Evolutionary conservation across 176 grass and related monocot genomes (phyloP).

Genomic region (Ensete glaucum): DNA sequence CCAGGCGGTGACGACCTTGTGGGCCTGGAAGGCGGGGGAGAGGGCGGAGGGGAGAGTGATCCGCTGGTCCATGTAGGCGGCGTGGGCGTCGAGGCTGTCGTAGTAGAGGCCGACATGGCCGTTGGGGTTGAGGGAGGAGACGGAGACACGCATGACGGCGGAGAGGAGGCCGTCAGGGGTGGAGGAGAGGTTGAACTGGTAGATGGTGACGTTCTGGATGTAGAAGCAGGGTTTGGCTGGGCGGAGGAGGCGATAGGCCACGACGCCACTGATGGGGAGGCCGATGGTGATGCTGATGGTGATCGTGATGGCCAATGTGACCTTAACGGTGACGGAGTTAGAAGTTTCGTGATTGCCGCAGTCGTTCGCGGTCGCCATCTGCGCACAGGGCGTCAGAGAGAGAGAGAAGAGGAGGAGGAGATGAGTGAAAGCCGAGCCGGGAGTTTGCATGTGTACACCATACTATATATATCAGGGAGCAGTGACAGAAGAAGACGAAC

Average conservation of each 20-base stretch:
- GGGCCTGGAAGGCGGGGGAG: conserved; percentile 59
- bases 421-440: too few species aligned
- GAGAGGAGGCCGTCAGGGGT: conserved; percentile 29
- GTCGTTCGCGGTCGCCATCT: too few species aligned
- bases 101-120: conserved; percentile 69
- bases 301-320: too few species aligned
- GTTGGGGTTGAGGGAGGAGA: conserved; percentile 83
- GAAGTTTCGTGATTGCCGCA: too few species aligned
- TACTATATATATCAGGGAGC: too few species aligned
- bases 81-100: conserved; percentile 46
- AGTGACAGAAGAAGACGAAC: too few species aligned
- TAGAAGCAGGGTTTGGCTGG: conserved; percentile 72
- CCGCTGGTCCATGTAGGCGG: conserved; percentile 50
- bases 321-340: too few species aligned
- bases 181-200: conserved; percentile 35
- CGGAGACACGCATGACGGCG: conserved; percentile 51
- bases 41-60: conserved; percentile 42
- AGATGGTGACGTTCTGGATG: conserved; percentile 55
- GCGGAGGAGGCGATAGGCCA: conserved; percentile 55
- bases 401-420: too few species aligned
- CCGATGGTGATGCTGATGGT: conserved; percentile 21
- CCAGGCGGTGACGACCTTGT: conserved; percentile 66
- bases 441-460: too few species aligned
- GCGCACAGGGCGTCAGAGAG: too few species aligned
- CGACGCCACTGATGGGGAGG: conserved; percentile 54